Conservation (phyloP, 441 rosid species). For the Mallotus japonicus region DNA sequence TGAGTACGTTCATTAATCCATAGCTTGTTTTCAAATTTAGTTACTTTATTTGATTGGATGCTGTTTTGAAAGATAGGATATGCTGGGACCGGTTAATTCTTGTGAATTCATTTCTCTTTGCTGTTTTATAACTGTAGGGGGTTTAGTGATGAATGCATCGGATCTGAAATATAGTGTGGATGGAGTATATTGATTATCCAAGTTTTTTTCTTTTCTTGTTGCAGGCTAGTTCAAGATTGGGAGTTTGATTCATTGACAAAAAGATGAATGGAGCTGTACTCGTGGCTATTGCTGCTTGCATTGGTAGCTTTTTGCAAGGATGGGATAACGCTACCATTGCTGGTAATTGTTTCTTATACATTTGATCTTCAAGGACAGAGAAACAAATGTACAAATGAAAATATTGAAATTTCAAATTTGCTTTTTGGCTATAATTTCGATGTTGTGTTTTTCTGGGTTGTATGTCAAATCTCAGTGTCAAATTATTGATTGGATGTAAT, state of each 20-base stretch:
- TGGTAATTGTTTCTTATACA: slow-evolving; percentile 43
- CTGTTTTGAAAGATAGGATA: neutral
- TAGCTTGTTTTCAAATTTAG: neutral
- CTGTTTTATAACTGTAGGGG: neutral
- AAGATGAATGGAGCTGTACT: slow-evolving; percentile 81
- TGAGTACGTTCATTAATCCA: neutral
- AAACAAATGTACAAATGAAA: neutral
- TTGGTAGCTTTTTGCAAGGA: slow-evolving; percentile 97
- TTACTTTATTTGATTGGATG: neutral
- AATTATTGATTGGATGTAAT: neutral
- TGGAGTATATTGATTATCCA: slow-evolving; percentile 21
- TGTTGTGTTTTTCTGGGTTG: neutral
- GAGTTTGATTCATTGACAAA: slow-evolving; percentile 27
- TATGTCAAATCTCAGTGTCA: neutral
- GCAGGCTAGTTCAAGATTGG: slow-evolving; percentile 28
- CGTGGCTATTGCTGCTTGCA: slow-evolving; percentile 87
- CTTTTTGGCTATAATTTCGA: neutral
- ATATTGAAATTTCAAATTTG: neutral
- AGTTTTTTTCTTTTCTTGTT: slow-evolving; percentile 12
- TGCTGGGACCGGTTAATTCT: neutral
- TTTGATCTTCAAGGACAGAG: neutral
- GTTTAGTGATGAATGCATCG: neutral
- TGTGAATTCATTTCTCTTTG: neutral
- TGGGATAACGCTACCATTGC: slow-evolving; percentile 99
- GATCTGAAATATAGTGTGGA: slow-evolving; percentile 26